Evolutionary conservation across 352 stramenopile genomes (phyloP).

Genomic region (Plasmopara viticola): DNA sequence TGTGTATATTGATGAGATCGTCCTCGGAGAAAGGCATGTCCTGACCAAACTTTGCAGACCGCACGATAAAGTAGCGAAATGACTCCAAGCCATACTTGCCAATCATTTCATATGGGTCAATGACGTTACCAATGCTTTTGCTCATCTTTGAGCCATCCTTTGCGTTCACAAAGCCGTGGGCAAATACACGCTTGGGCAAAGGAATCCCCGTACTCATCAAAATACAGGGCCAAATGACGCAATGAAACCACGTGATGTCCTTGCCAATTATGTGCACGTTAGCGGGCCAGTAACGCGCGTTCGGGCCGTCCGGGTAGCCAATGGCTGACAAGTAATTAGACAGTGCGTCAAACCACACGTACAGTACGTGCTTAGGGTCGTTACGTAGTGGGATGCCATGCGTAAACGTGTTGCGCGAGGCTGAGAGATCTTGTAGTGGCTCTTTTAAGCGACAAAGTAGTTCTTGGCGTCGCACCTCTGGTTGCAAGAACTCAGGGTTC

Average conservation of each 20-base stretch:
- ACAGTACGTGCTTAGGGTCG: slow-evolving; percentile 95
- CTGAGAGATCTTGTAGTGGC: slow-evolving; percentile 93
- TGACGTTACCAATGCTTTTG: slow-evolving; percentile 98
- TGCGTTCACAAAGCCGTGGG: slow-evolving; percentile 97
- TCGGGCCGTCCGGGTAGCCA: slow-evolving; percentile 86
- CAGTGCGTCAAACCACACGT: slow-evolving; percentile 99
- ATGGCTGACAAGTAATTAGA: slow-evolving; percentile 97
- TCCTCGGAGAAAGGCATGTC: slow-evolving; percentile 92
- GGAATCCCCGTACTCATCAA: slow-evolving; percentile 95
- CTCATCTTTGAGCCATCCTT: slow-evolving; percentile 99
- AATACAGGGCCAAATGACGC: slow-evolving; percentile 99
- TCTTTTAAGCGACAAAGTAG: slow-evolving; percentile 93
- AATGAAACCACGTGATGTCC: slow-evolving; percentile 99
- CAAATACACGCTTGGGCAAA: slow-evolving; percentile 92
- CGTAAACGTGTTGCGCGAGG: slow-evolving; percentile 95
- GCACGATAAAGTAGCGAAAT: slow-evolving; percentile 92
- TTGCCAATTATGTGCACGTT: slow-evolving; percentile 92
- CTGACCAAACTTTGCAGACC: slow-evolving; percentile 91
- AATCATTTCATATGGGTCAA: slow-evolving; percentile 95
- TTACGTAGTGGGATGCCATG: slow-evolving; percentile 93
- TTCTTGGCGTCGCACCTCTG: slow-evolving; percentile 91
- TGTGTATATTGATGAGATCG: slow-evolving; percentile 96
- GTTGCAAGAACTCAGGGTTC: slow-evolving; percentile 95
- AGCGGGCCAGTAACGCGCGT: slow-evolving; percentile 75
- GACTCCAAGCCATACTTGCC: slow-evolving; percentile 91